Conservation (phyloP, 2,329 filamentous ascomycete species). For the Pyricularia sp. region DNA sequence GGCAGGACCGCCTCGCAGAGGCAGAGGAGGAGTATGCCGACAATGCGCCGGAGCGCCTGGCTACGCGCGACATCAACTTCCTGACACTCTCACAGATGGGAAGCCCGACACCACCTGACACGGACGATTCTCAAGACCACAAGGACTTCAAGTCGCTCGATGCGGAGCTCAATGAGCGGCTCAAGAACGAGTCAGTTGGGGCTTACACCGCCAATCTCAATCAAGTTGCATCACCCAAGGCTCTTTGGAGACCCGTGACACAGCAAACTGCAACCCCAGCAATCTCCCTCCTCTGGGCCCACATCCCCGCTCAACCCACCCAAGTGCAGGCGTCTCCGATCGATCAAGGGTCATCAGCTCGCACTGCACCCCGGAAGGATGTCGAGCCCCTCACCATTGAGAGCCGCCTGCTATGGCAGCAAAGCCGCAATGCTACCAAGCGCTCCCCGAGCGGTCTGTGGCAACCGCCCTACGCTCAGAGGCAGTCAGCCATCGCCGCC, state of each 20-base stretch:
- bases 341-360: slow-evolving; percentile 21
- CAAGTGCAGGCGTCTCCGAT: slow-evolving; percentile 6
- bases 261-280: background rate
- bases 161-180: background rate
- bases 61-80: slow-evolving; percentile 29
- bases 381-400: slow-evolving; percentile 23
- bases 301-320: background rate
- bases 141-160: slow-evolving; percentile 13
- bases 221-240: slow-evolving; percentile 5
- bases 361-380: slow-evolving; percentile 24
- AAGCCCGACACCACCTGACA: slow-evolving; percentile 47
- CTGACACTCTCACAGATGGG: slow-evolving; percentile 30
- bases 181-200: background rate
- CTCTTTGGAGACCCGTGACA: slow-evolving; percentile 18
- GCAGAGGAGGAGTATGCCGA: slow-evolving; percentile 35
- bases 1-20: slow-evolving; percentile 35
- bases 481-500: background rate
- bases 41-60: slow-evolving; percentile 26
- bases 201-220: slow-evolving; percentile 1
- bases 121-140: slow-evolving; percentile 34
- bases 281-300: slow-evolving; percentile 17
- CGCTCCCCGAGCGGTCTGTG: slow-evolving; percentile 19
- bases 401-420: slow-evolving; percentile 30
- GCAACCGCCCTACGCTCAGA: slow-evolving; percentile 16
- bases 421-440: slow-evolving; percentile 14